Percentiles rank a stretch among this genome's conserved stretches.
Evolutionary conservation across 257 asterid genomes (phyloP).

Genomic region (Gardenia jasminoides): DNA sequence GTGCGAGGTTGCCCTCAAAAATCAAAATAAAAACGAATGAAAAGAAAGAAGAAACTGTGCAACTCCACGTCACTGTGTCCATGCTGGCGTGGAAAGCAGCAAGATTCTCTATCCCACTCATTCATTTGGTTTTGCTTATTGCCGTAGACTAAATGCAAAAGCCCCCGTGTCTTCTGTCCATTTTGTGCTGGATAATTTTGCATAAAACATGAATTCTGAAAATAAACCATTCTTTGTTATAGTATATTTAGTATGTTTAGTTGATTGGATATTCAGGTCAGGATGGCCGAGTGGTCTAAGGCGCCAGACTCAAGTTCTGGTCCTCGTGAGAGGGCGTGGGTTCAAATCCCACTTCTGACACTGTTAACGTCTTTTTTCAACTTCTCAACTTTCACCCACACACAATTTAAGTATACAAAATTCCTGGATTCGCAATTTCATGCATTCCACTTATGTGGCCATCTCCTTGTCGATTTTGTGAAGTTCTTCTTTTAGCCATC

Average conservation of each 20-base stretch:
- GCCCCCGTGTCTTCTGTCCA: too few relatives aligned
- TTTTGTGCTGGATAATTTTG: too few relatives aligned
- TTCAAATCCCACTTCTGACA: conserved; percentile 50
- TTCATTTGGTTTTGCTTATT: conserved; percentile 11
- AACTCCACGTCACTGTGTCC: conserved; percentile 13
- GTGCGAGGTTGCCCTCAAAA: conserved; percentile 4
- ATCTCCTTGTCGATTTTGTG: too few relatives aligned
- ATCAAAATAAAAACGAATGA: neutral
- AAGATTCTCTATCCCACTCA: neutral
- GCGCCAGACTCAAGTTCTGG: conserved; percentile 98
- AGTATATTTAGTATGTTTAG: too few relatives aligned
- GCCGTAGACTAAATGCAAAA: neutral
- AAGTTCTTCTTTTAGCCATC: too few relatives aligned
- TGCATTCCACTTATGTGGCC: too few relatives aligned
- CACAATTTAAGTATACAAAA: too few relatives aligned
- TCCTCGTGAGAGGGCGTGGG: conserved; percentile 84
- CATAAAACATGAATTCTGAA: too few relatives aligned
- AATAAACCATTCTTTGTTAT: too few relatives aligned
- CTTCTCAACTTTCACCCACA: too few relatives aligned
- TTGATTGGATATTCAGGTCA: conserved; percentile 30
- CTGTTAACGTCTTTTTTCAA: neutral
- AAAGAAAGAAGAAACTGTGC: too few relatives aligned
- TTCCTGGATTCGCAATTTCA: too few relatives aligned
- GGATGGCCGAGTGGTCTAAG: conserved; percentile 99
- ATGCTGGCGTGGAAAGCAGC: conserved; percentile 27